Base-by-base conservation (phyloP, 495 filamentous ascomycete species). In the Extremus antarcticus region DNA sequence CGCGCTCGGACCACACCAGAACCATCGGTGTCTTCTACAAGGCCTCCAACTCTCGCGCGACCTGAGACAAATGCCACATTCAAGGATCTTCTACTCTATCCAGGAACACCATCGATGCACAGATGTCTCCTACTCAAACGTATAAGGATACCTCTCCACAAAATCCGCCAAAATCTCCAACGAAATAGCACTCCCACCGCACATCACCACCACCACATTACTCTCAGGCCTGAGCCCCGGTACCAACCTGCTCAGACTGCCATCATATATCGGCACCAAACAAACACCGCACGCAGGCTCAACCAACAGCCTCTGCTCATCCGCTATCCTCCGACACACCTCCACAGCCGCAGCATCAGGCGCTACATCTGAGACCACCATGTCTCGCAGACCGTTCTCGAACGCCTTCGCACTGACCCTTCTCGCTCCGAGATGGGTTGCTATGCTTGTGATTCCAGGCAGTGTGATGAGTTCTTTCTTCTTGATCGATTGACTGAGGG, bases 151-250 rank as follows among this genome's bases (percentile, higher is more conserved):
- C n/a, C 13, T 35, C 29, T 35, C 13, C 13, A 35, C 29, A 35
- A 7, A 35, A 4, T 35, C 29, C 29, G 29, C 29, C 13, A 35
- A 13, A 35, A 35, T 35, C 29, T 35, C 29, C 29, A 35, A 35
- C 4, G 29, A 35, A 13, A 35, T 35, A 13, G 4, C 13, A 13
- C 29, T 35, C 11, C 91, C 91, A 0, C 91, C 91, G 66, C 91
- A 97, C 19, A 95, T 79, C 23, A 95, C 74, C 51, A 97, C 74
- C 3, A 96, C 88, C 25, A 97, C 78, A 55, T 86, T 86, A 59
- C 76, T 83, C 43, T 76, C 70, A 32, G 68, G 65, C 63, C 66
- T 74, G 58, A 88, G 51, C 15, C 70, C 74, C 0, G 85, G 78
- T 21, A 94, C 55, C 25, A 76, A 69, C 66, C 75, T 78, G 61